phyloP scores from a whole-genome alignment of 768 basidiomycete species.

The Termitomyces sp. region DNA sequence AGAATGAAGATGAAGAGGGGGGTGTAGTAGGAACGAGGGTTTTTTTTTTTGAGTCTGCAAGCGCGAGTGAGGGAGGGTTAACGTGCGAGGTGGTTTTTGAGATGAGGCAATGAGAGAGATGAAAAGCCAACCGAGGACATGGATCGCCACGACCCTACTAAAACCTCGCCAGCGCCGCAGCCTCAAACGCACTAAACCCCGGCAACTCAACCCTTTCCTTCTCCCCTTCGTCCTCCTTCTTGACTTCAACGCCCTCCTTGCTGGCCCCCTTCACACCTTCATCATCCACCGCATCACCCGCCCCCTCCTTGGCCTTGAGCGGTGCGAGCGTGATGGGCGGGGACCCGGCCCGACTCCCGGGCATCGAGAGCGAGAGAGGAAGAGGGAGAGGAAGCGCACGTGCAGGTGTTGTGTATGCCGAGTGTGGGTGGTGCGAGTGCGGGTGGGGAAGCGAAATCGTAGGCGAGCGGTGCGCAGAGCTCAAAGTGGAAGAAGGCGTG shows the following conservation, averaged over 20 bases:
- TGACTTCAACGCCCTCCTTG: neutral
- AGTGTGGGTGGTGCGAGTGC: slow-evolving; percentile 16
- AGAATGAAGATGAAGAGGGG: no score
- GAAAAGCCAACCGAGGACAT: no score
- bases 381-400: slow-evolving; percentile 14
- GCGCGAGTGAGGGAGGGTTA: no score
- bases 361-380: slow-evolving; percentile 49
- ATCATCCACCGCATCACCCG: neutral
- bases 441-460: neutral
- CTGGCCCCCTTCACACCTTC: neutral
- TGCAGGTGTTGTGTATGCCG: slow-evolving; percentile 15
- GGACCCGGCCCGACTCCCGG: slow-evolving; percentile 58
- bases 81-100: no score
- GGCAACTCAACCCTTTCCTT: slow-evolving; percentile 47
- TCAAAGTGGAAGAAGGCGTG: slow-evolving; percentile 28
- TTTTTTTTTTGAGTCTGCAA: no score
- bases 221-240: neutral
- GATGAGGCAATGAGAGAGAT: no score
- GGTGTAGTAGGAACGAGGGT: neutral
- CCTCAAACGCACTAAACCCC: slow-evolving; percentile 61
- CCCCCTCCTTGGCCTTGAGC: slow-evolving; percentile 24
- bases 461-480: no score
- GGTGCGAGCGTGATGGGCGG: slow-evolving; percentile 76
- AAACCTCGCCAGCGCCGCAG: slow-evolving; percentile 32
- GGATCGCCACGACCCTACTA: slow-evolving; percentile 9